These are phyloP conservation scores for Pleurotus cornucopiae DNA, from an alignment of 768 basidiomycete genomes.

Conservation along the genomic window DNA sequence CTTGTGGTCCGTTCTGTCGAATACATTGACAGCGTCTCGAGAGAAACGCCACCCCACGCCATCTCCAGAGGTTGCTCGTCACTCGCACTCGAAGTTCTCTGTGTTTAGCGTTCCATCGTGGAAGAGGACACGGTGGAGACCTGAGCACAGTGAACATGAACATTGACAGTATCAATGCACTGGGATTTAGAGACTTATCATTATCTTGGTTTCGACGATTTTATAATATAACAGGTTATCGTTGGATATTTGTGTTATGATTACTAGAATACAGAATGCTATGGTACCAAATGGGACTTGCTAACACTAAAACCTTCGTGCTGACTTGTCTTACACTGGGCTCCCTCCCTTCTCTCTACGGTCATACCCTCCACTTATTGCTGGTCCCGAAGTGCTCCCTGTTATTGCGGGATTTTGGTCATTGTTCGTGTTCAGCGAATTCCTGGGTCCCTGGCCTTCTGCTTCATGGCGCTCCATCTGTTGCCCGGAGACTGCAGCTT, in stretches of 20 bases:
- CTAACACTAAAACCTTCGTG: no score
- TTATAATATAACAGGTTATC: no score
- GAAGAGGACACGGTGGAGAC: neutral
- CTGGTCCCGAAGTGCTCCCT: neutral
- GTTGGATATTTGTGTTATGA: no score
- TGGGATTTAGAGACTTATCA: no score
- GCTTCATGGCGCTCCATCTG: neutral
- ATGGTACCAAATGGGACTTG: no score
- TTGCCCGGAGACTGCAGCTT: neutral
- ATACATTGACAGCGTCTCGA: constrained; percentile 55
- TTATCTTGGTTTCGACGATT: no score
- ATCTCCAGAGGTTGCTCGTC: neutral
- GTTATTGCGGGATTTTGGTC: neutral
- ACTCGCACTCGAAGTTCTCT: neutral
- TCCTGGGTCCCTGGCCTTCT: neutral
- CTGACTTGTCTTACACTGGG: no score
- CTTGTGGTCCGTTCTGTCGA: constrained; percentile 65
- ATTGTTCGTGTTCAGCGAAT: neutral
- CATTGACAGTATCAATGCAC: no score
- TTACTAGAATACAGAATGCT: no score
- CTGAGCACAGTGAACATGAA: neutral
- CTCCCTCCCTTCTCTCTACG: neutral
- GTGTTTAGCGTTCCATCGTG: neutral
- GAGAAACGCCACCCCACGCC: constrained; percentile 24
- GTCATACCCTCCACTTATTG: neutral